Conservation (phyloP, 257 asterid species). For the Ophiorrhiza pumila region DNA sequence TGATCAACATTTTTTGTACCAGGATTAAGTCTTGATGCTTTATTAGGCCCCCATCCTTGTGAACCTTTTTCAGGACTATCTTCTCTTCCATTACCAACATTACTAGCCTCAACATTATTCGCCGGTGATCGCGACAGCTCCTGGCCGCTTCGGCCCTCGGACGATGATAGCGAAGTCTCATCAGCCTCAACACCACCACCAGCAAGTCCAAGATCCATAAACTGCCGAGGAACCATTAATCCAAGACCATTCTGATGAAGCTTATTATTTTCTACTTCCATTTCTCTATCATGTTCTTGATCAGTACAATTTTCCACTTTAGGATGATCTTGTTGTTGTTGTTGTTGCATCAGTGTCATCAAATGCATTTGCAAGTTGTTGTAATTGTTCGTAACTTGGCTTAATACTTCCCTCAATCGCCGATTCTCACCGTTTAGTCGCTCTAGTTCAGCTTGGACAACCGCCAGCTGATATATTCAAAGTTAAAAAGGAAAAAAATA, state of each 20-base stretch:
- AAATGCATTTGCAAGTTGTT: conserved; percentile 55
- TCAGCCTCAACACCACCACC: conserved; percentile 34
- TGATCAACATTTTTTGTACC: conserved; percentile 57
- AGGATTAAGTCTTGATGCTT: conserved; percentile 40
- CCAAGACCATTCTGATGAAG: conserved; percentile 26
- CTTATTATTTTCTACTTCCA: conserved; percentile 5
- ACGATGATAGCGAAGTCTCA: conserved; percentile 50
- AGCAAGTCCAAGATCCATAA: conserved; percentile 76
- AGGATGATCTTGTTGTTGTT: conserved; percentile 22
- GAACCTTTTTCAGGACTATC: conserved; percentile 41
- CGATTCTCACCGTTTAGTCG: conserved; percentile 52
- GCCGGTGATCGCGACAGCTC: conserved; percentile 35
- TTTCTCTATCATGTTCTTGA: conserved; percentile 28
- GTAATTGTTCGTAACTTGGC: conserved; percentile 44
- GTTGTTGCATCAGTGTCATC: conserved; percentile 49
- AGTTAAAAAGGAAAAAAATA: not conserved
- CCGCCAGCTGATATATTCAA: conserved; percentile 32
- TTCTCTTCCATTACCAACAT: conserved; percentile 18
- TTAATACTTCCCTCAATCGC: conserved; percentile 41
- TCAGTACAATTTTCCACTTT: conserved; percentile 20
- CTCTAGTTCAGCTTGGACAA: conserved; percentile 65
- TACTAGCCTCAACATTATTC: conserved; percentile 23
- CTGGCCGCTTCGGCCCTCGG: conserved; percentile 46
- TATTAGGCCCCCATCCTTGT: conserved; percentile 41
- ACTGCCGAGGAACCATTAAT: conserved; percentile 70